Base-by-base conservation (phyloP, 2,329 filamentous ascomycete species). In the Incumbomyces lentus region DNA sequence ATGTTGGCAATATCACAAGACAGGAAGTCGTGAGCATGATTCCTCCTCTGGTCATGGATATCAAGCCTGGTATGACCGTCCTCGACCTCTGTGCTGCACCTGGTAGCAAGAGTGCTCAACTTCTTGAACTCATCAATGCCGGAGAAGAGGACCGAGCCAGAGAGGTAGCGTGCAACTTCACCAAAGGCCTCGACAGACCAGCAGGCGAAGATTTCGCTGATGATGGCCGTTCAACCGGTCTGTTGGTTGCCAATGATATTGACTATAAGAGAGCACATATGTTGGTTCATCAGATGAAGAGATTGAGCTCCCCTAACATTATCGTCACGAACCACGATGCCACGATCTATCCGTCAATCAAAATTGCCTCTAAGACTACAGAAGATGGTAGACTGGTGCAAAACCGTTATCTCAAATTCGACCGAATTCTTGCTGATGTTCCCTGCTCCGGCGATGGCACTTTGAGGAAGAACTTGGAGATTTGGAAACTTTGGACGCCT, bases 1-100 rank as follows among this genome's bases (percentile, higher is more conserved):
- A 85, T 47, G 88, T 96, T 17, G 92, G 92, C 59, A 98, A 96
- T 65, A 96, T 98, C 60, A 95, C 86, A 67, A 81, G 92, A 59
- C 92, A 98, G 67, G 92, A 98, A 69, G 84, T 95, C 37, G 92
- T 98, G 60, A 95, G 87, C 71, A 98, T 98, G 92, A 96, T 98
- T 52, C 92, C 92, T 19, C 92, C 92, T 19, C 76, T 96, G 57
- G 74, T 96, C 58, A 84, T 98, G 73, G 89, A 96, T 60, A 75
- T 96, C 42, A 79, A 80, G 57, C 89, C 92, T 3, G 86, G 89
- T 44, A 94, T 95, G 82, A 84, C 83, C 1, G 89, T 95, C 8
- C 70, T 98, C 57, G 92, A 98, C 65, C 82, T 98, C 71, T 98
- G 92, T 67, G 92, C 92, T 49, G 92, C 92, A 1, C 92, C 92